These are phyloP conservation scores for Fusarium ambrosium DNA, from an alignment of 2,329 filamentous ascomycete genomes.

Conservation along the genomic window DNA sequence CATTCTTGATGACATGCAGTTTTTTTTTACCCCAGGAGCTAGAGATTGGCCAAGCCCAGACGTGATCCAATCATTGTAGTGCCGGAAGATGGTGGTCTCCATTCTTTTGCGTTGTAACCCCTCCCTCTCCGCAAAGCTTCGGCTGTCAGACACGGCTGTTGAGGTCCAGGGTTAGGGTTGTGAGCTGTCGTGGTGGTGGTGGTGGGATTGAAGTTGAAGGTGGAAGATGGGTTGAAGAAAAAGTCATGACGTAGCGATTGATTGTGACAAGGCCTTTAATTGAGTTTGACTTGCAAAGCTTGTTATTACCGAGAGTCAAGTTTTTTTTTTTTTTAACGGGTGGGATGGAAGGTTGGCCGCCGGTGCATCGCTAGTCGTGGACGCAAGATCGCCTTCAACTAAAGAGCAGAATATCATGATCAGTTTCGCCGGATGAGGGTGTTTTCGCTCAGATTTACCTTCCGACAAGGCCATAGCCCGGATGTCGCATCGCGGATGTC, in stretches of 20 bases:
- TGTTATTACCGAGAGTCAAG: neutral
- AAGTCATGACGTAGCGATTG: neutral
- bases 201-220: neutral
- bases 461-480: neutral
- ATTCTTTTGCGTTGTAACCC: slow-evolving; percentile 33
- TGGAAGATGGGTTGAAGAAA: neutral
- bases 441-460: too few species aligned
- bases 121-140: slow-evolving; percentile 45
- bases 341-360: neutral
- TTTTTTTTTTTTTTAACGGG: neutral
- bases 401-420: neutral
- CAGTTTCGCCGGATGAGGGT: neutral
- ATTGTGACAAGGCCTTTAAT: neutral
- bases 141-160: slow-evolving; percentile 47
- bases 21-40: slow-evolving; percentile 25
- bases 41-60: slow-evolving; percentile 13
- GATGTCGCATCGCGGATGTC: slow-evolving; percentile 2
- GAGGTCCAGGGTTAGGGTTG: slow-evolving; percentile 25
- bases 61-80: slow-evolving; percentile 41
- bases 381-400: neutral
- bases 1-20: slow-evolving; percentile 33
- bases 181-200: neutral
- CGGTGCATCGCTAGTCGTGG: neutral
- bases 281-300: neutral
- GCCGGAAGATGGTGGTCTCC: slow-evolving; percentile 30